phyloP scores from a whole-genome alignment of 192 early-diverging fungal species.

The Spizellomyces sp. region DNA sequence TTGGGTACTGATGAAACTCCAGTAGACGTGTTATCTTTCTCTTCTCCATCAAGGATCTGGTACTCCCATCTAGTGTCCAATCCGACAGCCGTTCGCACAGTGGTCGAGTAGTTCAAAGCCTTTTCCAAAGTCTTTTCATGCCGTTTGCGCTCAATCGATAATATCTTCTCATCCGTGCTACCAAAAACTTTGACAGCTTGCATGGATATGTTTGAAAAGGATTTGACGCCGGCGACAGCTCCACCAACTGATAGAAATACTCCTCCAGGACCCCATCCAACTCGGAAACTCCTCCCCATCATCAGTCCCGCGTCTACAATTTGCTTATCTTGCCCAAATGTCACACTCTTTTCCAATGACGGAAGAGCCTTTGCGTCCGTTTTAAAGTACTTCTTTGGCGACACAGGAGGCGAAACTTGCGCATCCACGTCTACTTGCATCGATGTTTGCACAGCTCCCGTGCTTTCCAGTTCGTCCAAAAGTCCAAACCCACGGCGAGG shows the following conservation, averaged over 20 bases:
- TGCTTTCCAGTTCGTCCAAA: not conserved
- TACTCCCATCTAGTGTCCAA: not conserved
- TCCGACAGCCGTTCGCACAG: not conserved
- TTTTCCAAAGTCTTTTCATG: conserved; percentile 12
- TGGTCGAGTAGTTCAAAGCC: conserved; percentile 16
- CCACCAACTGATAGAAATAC: conserved; percentile 60
- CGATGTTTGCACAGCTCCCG: not conserved
- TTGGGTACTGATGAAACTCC: conserved; percentile 11
- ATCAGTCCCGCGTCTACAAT: conserved; percentile 71
- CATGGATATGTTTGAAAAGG: conserved; percentile 25
- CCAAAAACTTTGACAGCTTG: conserved; percentile 8
- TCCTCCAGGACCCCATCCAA: conserved; percentile 82
- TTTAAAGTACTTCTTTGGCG: conserved; percentile 33
- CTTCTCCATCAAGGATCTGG: not conserved
- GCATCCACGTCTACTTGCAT: not conserved
- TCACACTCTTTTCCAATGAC: conserved; percentile 15
- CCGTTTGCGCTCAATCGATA: not conserved
- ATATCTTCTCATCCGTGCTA: not conserved
- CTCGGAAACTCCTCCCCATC: conserved; percentile 83
- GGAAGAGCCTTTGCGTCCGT: conserved; percentile 7
- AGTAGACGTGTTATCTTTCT: not conserved
- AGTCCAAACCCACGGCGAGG: not conserved
- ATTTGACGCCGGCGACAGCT: not conserved
- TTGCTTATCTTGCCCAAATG: conserved; percentile 20
- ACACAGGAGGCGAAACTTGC: not conserved